Percentiles rank a stretch among this genome's conserved stretches.
phyloP scores from a whole-genome alignment of 768 basidiomycete species.

The Mycena indigotica region DNA sequence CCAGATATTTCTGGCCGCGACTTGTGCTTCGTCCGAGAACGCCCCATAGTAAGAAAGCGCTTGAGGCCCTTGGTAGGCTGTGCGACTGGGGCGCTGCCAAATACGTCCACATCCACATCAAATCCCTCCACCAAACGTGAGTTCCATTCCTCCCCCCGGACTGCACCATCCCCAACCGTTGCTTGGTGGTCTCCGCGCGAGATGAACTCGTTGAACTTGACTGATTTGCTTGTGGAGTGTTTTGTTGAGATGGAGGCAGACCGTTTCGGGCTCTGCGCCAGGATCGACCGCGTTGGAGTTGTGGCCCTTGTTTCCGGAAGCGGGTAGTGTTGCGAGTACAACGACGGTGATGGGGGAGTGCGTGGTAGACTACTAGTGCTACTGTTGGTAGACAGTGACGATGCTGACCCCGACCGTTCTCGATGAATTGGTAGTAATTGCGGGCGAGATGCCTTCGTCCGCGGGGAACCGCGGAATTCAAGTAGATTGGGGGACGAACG shows the following conservation, averaged over 20 bases:
- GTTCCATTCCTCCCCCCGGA: conserved; percentile 20
- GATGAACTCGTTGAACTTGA: conserved; percentile 57
- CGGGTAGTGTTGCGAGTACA: conserved; percentile 26
- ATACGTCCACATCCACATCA: conserved; percentile 39
- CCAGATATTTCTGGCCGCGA: conserved; percentile 23
- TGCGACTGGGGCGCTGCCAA: background rate
- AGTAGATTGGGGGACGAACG: conserved; percentile 23
- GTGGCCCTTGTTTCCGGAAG: conserved; percentile 21
- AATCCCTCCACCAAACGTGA: conserved; percentile 8
- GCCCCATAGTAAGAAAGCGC: conserved; percentile 15
- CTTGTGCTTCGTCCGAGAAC: conserved; percentile 16
- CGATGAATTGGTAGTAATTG: conserved; percentile 13
- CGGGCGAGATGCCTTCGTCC: conserved; percentile 4
- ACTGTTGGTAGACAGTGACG: conserved; percentile 18
- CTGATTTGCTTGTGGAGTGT: conserved; percentile 50
- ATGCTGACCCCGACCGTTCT: conserved; percentile 22
- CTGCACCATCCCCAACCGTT: conserved; percentile 26
- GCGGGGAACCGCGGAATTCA: conserved; percentile 17
- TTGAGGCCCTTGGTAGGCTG: conserved; percentile 9
- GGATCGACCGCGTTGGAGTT: conserved; percentile 51
- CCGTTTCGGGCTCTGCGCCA: conserved; percentile 44
- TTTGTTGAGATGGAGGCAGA: conserved; percentile 51
- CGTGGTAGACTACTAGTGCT: conserved; percentile 22
- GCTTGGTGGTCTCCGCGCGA: conserved; percentile 36
- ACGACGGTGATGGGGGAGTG: conserved; percentile 30